Evolutionary conservation across 306 rosid species (phyloP).

Genomic region (Corylus avellana): DNA sequence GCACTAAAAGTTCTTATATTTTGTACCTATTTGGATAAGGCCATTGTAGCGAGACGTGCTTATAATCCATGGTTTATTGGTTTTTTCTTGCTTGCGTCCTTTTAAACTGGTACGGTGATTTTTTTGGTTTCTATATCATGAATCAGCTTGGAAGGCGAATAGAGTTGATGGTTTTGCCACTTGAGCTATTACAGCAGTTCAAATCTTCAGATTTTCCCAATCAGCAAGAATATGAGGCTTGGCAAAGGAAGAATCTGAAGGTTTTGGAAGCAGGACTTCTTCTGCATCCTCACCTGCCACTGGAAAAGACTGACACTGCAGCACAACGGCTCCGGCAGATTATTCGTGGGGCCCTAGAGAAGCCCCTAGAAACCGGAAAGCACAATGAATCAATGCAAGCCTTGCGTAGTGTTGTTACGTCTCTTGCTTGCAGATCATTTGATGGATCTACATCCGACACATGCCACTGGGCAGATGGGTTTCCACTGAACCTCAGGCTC

Average conservation of each 20-base stretch:
- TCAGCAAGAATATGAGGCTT: conserved; percentile 75
- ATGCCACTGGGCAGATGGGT: conserved; percentile 98
- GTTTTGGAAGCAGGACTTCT: conserved; percentile 82
- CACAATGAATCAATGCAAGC: conserved; percentile 61
- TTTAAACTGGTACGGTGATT: conserved; percentile 27
- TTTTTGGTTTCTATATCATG: conserved; percentile 36
- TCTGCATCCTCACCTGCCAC: conserved; percentile 65
- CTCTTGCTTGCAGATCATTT: conserved; percentile 80
- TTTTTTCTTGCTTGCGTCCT: not conserved
- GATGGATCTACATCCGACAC: conserved; percentile 60
- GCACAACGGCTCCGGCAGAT: conserved; percentile 61
- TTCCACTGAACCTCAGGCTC: conserved; percentile 86
- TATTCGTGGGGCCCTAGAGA: conserved; percentile 57
- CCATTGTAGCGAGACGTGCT: conserved; percentile 4
- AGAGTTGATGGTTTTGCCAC: conserved; percentile 84
- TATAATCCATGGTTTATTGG: not conserved
- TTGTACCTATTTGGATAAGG: not conserved
- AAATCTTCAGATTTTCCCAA: conserved; percentile 67
- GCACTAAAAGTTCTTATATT: conserved; percentile 2
- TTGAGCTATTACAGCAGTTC: conserved; percentile 85
- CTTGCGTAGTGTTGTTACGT: conserved; percentile 55
- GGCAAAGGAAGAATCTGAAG: conserved; percentile 79
- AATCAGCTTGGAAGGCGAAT: conserved; percentile 85
- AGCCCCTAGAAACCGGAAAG: conserved; percentile 65
- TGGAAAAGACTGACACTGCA: conserved; percentile 57